These are phyloP conservation scores for Claviceps sp. DNA, from an alignment of 2,329 filamentous ascomycete species.

Conservation along the genomic window DNA sequence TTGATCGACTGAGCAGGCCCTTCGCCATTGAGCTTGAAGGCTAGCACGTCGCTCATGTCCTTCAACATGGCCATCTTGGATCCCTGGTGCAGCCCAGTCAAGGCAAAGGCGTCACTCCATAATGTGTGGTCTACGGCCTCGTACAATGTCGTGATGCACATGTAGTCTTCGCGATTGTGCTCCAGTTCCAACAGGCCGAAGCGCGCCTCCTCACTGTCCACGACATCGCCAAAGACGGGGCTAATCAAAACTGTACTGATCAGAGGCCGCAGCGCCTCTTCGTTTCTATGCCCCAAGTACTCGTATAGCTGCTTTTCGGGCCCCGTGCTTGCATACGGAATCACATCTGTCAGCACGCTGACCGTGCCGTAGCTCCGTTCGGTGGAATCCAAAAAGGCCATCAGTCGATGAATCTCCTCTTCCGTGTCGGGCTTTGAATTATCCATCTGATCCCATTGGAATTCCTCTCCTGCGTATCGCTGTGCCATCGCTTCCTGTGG, in stretches of 20 bases:
- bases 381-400: constrained; percentile 49
- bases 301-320: constrained; percentile 32
- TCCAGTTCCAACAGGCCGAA: constrained; percentile 31
- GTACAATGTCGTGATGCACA: constrained; percentile 29
- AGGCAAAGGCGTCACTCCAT: constrained; percentile 30
- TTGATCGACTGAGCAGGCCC: constrained; percentile 31
- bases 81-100: constrained; percentile 20
- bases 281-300: constrained; percentile 20
- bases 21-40: constrained; percentile 29
- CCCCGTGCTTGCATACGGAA: constrained; percentile 19
- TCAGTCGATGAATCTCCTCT: constrained; percentile 46
- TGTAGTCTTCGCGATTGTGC: constrained; percentile 22
- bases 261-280: constrained; percentile 16
- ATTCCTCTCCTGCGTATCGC: constrained; percentile 17
- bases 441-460: constrained; percentile 15
- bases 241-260: constrained; percentile 19
- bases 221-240: constrained; percentile 16
- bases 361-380: constrained; percentile 46
- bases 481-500: constrained; percentile 22
- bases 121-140: constrained; percentile 34
- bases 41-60: constrained; percentile 36
- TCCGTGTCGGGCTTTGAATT: constrained; percentile 25
- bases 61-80: constrained; percentile 30
- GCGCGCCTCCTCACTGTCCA: constrained; percentile 20
- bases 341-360: constrained; percentile 29